phyloP scores from a whole-genome alignment of 2,329 filamentous ascomycete genomes.

The Fusarium torreyae region DNA sequence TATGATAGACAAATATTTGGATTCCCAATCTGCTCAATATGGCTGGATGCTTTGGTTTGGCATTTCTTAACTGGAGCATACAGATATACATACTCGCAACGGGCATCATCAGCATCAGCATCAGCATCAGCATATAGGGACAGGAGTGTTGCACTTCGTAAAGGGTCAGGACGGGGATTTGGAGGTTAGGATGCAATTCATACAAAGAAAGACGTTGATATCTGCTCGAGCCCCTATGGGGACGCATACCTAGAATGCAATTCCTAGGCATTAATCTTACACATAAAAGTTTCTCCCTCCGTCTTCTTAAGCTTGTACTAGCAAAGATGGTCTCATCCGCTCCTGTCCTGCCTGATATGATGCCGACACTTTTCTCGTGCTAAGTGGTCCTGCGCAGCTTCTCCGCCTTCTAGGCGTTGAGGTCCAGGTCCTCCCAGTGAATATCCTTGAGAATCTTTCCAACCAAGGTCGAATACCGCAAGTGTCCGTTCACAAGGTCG shows the following conservation, averaged over 20 bases:
- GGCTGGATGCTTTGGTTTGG: constrained; percentile 36
- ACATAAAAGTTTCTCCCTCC: constrained; percentile 32
- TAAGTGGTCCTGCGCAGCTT: constrained; percentile 41
- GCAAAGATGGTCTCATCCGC: constrained; percentile 21
- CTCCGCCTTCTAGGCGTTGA: constrained; percentile 49
- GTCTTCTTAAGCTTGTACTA: constrained; percentile 10
- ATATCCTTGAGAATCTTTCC: constrained; percentile 77
- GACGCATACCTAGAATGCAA: constrained; percentile 32
- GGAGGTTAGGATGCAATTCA: constrained; percentile 12
- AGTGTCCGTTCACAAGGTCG: constrained; percentile 76
- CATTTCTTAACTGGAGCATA: constrained; percentile 39
- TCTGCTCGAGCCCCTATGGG: constrained; percentile 24
- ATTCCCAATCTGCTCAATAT: constrained; percentile 38
- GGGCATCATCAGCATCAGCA: constrained; percentile 26
- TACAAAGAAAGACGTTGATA: constrained; percentile 33
- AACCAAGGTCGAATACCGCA: constrained; percentile 78
- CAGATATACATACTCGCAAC: constrained; percentile 30
- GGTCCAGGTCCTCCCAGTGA: constrained; percentile 77
- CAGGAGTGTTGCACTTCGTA: constrained; percentile 23
- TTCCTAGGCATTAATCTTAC: constrained; percentile 40
- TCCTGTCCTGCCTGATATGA: constrained; percentile 29
- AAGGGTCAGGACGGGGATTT: constrained; percentile 8
- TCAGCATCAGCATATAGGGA: constrained; percentile 29
- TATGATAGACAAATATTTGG: constrained; percentile 44
- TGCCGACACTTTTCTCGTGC: constrained; percentile 38